These are phyloP conservation scores for Populus hybrid DNA, from an alignment of 441 rosid species.

Conservation along the genomic window DNA sequence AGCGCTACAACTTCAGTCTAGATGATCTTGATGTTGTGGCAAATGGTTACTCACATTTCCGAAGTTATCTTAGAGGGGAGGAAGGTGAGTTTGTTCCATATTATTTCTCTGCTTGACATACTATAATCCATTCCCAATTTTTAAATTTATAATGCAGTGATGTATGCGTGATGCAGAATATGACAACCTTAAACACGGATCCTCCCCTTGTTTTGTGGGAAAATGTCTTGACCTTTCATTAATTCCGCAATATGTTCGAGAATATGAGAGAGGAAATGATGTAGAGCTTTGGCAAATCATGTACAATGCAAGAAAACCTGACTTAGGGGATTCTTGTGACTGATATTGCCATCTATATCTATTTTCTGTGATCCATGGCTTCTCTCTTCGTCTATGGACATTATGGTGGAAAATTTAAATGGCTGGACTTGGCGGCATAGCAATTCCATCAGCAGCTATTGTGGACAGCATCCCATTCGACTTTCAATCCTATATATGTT, in stretches of 20 bases:
- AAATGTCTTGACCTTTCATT: conserved; percentile 45
- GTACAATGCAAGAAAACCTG: conserved; percentile 23
- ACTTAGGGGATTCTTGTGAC: conserved; percentile 1
- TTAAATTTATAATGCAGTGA: conserved; percentile 2
- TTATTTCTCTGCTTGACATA: neutral
- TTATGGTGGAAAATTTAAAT: neutral
- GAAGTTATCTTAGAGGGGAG: conserved; percentile 48
- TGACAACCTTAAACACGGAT: conserved; percentile 16
- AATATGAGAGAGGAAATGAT: conserved; percentile 68
- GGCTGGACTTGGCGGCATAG: neutral
- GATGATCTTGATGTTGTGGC: conserved; percentile 68
- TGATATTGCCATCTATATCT: neutral
- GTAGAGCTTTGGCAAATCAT: conserved; percentile 80
- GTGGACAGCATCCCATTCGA: neutral
- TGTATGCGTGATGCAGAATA: conserved; percentile 30
- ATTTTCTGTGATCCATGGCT: neutral
- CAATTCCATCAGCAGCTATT: neutral
- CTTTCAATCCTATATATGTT: neutral
- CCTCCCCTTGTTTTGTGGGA: conserved; percentile 45
- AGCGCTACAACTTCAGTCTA: conserved; percentile 85
- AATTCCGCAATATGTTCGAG: conserved; percentile 53
- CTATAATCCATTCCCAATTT: neutral
- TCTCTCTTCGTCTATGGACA: neutral
- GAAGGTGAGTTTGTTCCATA: conserved; percentile 32
- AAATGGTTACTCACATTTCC: conserved; percentile 75